phyloP scores from a whole-genome alignment of 495 filamentous ascomycete species.

The Neurospora africana region DNA sequence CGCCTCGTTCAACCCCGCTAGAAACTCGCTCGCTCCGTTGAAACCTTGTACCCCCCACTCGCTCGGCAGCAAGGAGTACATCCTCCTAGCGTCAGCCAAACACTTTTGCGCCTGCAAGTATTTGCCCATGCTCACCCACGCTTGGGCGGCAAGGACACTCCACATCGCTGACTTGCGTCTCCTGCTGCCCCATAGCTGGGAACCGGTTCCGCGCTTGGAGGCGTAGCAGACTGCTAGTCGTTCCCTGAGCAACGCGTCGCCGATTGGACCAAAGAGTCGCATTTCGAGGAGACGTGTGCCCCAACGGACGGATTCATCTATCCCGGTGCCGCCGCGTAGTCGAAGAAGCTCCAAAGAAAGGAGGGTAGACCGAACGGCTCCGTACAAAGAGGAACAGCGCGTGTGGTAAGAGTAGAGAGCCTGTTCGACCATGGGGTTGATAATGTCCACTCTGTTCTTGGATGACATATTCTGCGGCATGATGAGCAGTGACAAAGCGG shows the following conservation, averaged over 20 bases:
- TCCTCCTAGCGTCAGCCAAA: constrained; percentile 56
- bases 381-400: constrained; percentile 63
- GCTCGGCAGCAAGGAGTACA: constrained; percentile 54
- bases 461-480: constrained; percentile 57
- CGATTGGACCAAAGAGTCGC: constrained; percentile 59
- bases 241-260: constrained; percentile 72
- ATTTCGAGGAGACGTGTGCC: constrained; percentile 69
- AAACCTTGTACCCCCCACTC: constrained; percentile 44
- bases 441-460: constrained; percentile 63
- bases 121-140: constrained; percentile 67
- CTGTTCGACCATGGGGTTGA: constrained; percentile 78
- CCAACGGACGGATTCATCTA: constrained; percentile 84
- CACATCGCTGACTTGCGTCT: constrained; percentile 81
- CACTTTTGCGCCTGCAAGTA: constrained; percentile 58
- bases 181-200: constrained; percentile 56
- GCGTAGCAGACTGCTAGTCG: constrained; percentile 76
- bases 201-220: constrained; percentile 52
- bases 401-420: constrained; percentile 87
- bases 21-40: constrained; percentile 49
- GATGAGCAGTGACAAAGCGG: constrained; percentile 69
- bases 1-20: constrained; percentile 49
- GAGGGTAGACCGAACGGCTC: constrained; percentile 64
- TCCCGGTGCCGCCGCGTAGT: constrained; percentile 62
- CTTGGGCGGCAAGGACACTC: constrained; percentile 71
- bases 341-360: constrained; percentile 73